Evolutionary conservation across 495 filamentous ascomycete genomes (phyloP).

Genomic region (Penicillium daleae): DNA sequence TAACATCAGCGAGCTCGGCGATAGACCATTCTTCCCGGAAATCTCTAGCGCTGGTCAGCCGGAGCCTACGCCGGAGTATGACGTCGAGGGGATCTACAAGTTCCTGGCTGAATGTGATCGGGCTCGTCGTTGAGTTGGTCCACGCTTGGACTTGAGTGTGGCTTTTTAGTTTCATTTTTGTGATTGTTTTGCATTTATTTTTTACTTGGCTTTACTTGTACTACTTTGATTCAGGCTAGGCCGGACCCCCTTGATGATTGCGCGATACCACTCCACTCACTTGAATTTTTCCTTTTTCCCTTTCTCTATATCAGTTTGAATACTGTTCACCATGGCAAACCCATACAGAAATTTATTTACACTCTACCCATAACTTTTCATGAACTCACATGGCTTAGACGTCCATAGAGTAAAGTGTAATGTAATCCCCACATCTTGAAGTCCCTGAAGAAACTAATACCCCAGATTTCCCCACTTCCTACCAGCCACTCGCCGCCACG

Average conservation of each 20-base stretch:
- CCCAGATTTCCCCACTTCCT: conserved; percentile 12
- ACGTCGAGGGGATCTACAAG: conserved; percentile 81
- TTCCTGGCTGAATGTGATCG: conserved; percentile 87
- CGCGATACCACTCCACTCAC: conserved; percentile 36
- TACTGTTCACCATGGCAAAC: background rate
- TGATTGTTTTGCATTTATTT: conserved; percentile 18
- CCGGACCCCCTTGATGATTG: conserved; percentile 22
- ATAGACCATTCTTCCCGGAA: conserved; percentile 47
- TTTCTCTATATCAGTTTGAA: conserved; percentile 2
- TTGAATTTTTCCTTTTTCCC: conserved; percentile 14
- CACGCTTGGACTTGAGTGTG: background rate
- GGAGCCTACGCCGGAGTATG: conserved; percentile 61
- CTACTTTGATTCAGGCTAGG: conserved; percentile 16
- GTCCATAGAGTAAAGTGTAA: background rate
- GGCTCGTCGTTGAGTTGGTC: conserved; percentile 36
- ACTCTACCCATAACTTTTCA: too few relatives aligned
- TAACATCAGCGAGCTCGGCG: conserved; percentile 56
- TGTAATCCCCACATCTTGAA: background rate
- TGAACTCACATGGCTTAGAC: too few relatives aligned
- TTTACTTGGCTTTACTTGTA: conserved; percentile 7
- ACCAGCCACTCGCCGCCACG: conserved; percentile 1
- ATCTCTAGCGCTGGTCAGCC: conserved; percentile 38
- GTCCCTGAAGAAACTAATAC: conserved; percentile 14
- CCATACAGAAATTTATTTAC: too few relatives aligned
- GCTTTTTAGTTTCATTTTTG: background rate